These are phyloP conservation scores for Stagonosporopsis tanaceti DNA, from an alignment of 2,329 filamentous ascomycete genomes.

Conservation along the genomic window DNA sequence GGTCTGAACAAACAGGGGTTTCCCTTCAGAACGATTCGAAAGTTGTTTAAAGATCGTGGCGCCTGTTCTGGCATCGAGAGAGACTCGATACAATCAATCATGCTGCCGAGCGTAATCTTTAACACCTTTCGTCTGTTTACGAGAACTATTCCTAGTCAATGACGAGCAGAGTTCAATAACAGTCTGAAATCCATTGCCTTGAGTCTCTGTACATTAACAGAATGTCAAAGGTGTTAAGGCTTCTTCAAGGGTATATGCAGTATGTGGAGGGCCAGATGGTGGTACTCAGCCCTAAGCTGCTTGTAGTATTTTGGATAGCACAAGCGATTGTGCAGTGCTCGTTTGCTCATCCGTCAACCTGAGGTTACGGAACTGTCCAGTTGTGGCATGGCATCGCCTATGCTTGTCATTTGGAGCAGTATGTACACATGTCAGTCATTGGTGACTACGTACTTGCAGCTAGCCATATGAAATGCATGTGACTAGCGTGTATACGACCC, in stretches of 20 bases:
- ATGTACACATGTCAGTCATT: not conserved
- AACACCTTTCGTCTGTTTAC: too few species aligned
- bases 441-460: not conserved
- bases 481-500: conserved; percentile 13
- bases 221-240: not conserved
- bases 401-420: not conserved
- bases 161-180: too few species aligned
- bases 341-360: not conserved
- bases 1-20: not conserved
- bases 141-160: too few species aligned
- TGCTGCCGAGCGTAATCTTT: too few species aligned
- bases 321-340: not conserved
- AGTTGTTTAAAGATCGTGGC: too few species aligned
- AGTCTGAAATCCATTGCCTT: not conserved
- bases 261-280: not conserved
- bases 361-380: not conserved
- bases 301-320: not conserved
- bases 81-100: too few species aligned
- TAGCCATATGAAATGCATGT: not conserved
- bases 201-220: not conserved
- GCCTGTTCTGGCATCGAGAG: too few species aligned
- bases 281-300: not conserved
- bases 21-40: too few species aligned
- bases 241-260: not conserved
- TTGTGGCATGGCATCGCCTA: not conserved